phyloP scores from a whole-genome alignment of 208 protist species.

The Trypanosomatidae sp. region DNA sequence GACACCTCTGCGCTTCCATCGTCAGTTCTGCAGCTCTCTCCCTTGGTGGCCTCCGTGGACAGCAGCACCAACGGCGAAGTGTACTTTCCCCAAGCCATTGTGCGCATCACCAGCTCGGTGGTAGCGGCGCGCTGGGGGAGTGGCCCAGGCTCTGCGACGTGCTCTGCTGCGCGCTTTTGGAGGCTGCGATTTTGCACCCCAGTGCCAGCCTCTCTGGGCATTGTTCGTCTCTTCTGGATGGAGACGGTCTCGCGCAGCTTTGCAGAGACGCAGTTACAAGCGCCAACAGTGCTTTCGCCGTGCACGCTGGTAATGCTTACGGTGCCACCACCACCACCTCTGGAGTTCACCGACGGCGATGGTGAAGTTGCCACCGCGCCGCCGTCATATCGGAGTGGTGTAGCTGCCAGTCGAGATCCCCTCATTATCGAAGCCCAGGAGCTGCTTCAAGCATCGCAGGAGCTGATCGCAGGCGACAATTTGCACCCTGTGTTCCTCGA shows the following conservation, averaged over 20 bases:
- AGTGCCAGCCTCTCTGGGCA: constrained; percentile 41
- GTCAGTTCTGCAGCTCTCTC: constrained; percentile 42
- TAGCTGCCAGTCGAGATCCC: background rate
- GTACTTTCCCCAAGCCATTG: constrained; percentile 11
- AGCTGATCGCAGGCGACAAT: constrained; percentile 6
- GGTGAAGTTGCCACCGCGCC: background rate
- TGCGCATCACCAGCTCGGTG: constrained; percentile 18
- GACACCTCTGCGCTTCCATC: constrained; percentile 43
- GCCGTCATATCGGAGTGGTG: background rate
- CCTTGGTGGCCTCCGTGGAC: constrained; percentile 46
- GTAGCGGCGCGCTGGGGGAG: constrained; percentile 18
- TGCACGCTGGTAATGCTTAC: constrained; percentile 10
- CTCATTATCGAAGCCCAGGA: constrained; percentile 5
- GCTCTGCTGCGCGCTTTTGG: constrained; percentile 54
- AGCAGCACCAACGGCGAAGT: constrained; percentile 58
- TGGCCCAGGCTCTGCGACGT: constrained; percentile 1
- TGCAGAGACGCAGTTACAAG: constrained; percentile 4
- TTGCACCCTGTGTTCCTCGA: constrained; percentile 10
- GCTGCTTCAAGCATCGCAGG: constrained; percentile 1
- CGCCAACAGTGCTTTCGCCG: constrained; percentile 5
- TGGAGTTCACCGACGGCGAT: background rate
- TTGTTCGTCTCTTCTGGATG: constrained; percentile 67
- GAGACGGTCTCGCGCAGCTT: constrained; percentile 14
- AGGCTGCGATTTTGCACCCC: constrained; percentile 46
- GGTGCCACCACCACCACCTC: constrained; percentile 1